phyloP scores from a whole-genome alignment of 2,329 filamentous ascomycete species.

The Berkeleyomyces rouxiae region DNA sequence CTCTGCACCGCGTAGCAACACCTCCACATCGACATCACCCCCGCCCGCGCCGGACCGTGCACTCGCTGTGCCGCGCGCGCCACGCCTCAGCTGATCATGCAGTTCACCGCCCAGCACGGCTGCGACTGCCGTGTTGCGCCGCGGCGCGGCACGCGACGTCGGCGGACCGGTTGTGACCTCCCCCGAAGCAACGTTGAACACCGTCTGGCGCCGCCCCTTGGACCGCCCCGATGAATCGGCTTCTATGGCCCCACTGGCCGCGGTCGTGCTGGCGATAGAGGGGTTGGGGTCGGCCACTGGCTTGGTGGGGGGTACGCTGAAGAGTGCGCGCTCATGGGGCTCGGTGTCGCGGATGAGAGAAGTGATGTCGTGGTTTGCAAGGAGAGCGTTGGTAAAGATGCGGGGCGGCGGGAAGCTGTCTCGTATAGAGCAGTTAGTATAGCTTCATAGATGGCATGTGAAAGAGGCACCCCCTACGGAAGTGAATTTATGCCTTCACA shows the following conservation, averaged over 20 bases:
- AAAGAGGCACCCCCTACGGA: conserved; percentile 33
- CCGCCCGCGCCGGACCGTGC: conserved; percentile 23
- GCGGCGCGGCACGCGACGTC: conserved; percentile 33
- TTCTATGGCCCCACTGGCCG: conserved; percentile 25
- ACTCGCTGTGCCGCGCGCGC: conserved; percentile 25
- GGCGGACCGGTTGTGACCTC: conserved; percentile 43
- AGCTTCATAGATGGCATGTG: neutral
- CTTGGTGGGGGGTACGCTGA: conserved; percentile 57
- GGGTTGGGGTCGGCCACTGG: conserved; percentile 27
- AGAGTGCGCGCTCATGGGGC: conserved; percentile 81
- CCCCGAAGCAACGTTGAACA: conserved; percentile 48
- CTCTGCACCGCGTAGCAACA: conserved; percentile 72
- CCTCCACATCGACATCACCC: conserved; percentile 71
- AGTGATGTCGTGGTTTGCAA: conserved; percentile 82
- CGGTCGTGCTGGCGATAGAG: conserved; percentile 16
- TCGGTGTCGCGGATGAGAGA: conserved; percentile 90
- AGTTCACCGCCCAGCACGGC: conserved; percentile 78
- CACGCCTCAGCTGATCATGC: conserved; percentile 57
- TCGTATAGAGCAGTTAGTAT: conserved; percentile 12
- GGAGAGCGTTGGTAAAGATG: conserved; percentile 86
- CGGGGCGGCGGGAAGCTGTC: conserved; percentile 73
- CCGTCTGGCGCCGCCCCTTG: conserved; percentile 38
- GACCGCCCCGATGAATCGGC: conserved; percentile 19
- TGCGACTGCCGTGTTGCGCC: conserved; percentile 68
- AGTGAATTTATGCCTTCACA: conserved; percentile 60